Evolutionary conservation across 352 stramenopile genomes (phyloP).

Genomic region (Globisporangium spinosum): DNA sequence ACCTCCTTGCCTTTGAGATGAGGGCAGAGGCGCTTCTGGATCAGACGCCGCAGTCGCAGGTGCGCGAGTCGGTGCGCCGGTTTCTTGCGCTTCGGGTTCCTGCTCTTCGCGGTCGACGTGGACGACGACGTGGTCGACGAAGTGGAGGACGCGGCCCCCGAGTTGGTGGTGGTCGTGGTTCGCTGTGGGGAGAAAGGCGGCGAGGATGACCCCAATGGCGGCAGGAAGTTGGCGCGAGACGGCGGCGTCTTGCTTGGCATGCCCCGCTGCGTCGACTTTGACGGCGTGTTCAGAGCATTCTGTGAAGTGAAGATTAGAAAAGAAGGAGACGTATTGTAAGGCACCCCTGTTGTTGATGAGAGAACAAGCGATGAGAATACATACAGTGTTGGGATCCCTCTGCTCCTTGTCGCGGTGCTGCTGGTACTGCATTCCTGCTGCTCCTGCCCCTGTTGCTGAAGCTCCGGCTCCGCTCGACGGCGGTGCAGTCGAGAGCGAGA

Average conservation of each 20-base stretch:
- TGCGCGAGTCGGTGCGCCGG: constrained; percentile 30
- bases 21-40: constrained; percentile 61
- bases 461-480: neutral
- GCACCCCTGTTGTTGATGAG: neutral
- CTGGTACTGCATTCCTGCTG: neutral
- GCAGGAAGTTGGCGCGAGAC: constrained; percentile 1
- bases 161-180: constrained; percentile 16
- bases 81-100: constrained; percentile 27
- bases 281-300: constrained; percentile 8
- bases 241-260: neutral
- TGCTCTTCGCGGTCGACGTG: constrained; percentile 18
- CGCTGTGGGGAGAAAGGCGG: constrained; percentile 3
- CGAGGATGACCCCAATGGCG: constrained; percentile 17
- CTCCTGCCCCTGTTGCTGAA: neutral
- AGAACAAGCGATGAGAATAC: neutral
- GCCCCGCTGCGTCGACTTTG: constrained; percentile 2
- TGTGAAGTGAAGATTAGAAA: neutral
- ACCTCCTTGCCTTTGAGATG: constrained; percentile 67
- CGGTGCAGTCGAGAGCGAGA: constrained; percentile 7
- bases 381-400: constrained; percentile 1
- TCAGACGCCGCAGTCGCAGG: constrained; percentile 58
- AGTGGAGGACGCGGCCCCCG: constrained; percentile 20
- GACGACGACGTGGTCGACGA: constrained; percentile 20
- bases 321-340: neutral
- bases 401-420: neutral